A percentile compares a stretch with the other conserved stretches of the same genome.
phyloP scores from a whole-genome alignment of 2,329 filamentous ascomycete genomes.

The Aspergillaceae sp. region DNA sequence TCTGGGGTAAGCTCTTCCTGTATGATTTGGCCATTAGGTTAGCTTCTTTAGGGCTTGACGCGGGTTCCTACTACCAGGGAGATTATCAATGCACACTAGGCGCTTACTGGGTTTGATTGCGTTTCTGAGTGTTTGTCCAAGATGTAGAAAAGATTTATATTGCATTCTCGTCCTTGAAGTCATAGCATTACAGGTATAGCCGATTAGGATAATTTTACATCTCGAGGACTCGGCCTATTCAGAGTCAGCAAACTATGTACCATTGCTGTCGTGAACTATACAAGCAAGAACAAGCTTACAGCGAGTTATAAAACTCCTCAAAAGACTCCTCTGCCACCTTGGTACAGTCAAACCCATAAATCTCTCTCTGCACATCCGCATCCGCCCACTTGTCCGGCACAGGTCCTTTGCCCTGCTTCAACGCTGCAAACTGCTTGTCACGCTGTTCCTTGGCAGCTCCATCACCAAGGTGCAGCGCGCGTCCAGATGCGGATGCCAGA shows the following conservation, averaged over 20 bases:
- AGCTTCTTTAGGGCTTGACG: slow-evolving; percentile 12
- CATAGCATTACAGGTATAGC: too few species aligned
- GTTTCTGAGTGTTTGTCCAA: slow-evolving; percentile 13
- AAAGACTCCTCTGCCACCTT: slow-evolving; percentile 1
- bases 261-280: not conserved
- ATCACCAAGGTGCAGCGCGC: slow-evolving; percentile 47
- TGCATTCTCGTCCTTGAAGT: too few species aligned
- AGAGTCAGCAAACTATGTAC: not conserved
- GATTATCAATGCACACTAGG: slow-evolving; percentile 20
- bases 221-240: not conserved
- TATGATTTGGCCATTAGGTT: not conserved
- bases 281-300: not conserved
- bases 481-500: slow-evolving; percentile 45
- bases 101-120: slow-evolving; percentile 19
- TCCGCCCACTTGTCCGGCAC: slow-evolving; percentile 58
- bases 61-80: slow-evolving; percentile 20
- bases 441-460: slow-evolving; percentile 51
- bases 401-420: slow-evolving; percentile 40
- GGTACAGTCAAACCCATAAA: slow-evolving; percentile 54
- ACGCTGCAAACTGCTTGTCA: slow-evolving; percentile 47
- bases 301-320: not conserved
- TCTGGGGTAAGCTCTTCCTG: slow-evolving; percentile 9
- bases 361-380: slow-evolving; percentile 57
- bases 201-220: not conserved
- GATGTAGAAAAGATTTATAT: too few species aligned